Conservation (phyloP, 2,329 filamentous ascomycete genomes). For the Alternaria novae-zelandiae region DNA sequence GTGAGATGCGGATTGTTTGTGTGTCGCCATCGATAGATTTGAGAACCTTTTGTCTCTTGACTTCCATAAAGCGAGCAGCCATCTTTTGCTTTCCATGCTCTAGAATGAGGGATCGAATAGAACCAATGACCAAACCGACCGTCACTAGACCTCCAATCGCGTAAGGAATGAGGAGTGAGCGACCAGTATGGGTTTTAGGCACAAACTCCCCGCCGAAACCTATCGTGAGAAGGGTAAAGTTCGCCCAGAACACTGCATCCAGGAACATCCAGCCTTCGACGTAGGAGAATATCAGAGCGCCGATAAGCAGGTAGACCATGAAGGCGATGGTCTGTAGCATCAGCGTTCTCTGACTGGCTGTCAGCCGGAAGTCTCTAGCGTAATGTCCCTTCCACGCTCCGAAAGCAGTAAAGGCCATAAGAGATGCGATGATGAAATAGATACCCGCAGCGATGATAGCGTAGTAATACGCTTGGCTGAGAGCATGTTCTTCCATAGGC, state of each 20-base stretch:
- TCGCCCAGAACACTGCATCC: constrained; percentile 62
- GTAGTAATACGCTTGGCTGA: constrained; percentile 66
- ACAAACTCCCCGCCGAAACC: constrained; percentile 60
- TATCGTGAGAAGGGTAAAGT: constrained; percentile 63
- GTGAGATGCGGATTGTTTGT: constrained; percentile 52
- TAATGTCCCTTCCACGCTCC: constrained; percentile 63
- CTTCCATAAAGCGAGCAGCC: constrained; percentile 57
- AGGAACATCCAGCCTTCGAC: constrained; percentile 61
- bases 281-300: constrained; percentile 55
- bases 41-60: constrained; percentile 54
- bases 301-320: constrained; percentile 56
- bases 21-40: constrained; percentile 48
- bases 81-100: constrained; percentile 60
- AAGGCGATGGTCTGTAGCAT: constrained; percentile 62
- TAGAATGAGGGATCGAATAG: constrained; percentile 58
- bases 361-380: constrained; percentile 63
- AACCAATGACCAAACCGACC: constrained; percentile 62
- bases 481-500: constrained; percentile 52
- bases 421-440: constrained; percentile 62
- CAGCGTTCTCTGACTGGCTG: constrained; percentile 61
- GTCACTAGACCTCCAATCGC: constrained; percentile 62
- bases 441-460: constrained; percentile 63
- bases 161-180: constrained; percentile 60
- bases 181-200: constrained; percentile 57
- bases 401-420: constrained; percentile 63